These are phyloP conservation scores for Stemphylium vesicarium DNA, from an alignment of 2,329 filamentous ascomycete genomes.

Conservation along the genomic window DNA sequence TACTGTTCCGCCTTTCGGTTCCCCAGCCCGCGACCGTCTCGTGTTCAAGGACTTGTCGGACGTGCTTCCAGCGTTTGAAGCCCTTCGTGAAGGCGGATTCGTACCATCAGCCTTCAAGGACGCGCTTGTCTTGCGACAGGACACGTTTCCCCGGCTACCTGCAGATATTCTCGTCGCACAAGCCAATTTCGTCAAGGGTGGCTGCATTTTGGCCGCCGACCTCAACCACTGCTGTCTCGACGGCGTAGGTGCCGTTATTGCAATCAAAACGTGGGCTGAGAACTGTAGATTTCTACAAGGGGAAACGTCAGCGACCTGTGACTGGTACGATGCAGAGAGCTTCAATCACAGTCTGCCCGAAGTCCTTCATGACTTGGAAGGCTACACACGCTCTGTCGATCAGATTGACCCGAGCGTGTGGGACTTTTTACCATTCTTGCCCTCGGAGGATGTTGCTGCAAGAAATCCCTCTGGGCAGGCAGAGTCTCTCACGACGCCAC, in stretches of 20 bases:
- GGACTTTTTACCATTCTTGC: constrained; percentile 28
- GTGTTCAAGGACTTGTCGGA: constrained; percentile 28
- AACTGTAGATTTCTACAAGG: constrained; percentile 32
- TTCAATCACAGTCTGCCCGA: constrained; percentile 33
- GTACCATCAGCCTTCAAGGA: constrained; percentile 27
- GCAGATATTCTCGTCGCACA: constrained; percentile 35
- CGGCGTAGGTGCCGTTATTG: constrained; percentile 29
- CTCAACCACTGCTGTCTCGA: constrained; percentile 31
- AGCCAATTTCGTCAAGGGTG: constrained; percentile 38
- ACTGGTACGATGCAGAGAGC: constrained; percentile 30
- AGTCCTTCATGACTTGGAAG: constrained; percentile 24
- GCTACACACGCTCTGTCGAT: constrained; percentile 16
- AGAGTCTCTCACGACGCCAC: constrained; percentile 12
- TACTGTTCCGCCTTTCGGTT: constrained; percentile 23
- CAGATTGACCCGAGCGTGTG: constrained; percentile 26
- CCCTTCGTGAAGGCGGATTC: constrained; percentile 22
- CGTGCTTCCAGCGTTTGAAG: constrained; percentile 25
- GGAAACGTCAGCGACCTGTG: constrained; percentile 24
- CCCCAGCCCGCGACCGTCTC: constrained; percentile 1
- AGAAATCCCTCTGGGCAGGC: not conserved
- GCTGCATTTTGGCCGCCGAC: constrained; percentile 28
- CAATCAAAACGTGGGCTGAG: constrained; percentile 33
- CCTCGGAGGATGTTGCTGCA: constrained; percentile 16
- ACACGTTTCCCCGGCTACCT: constrained; percentile 24
- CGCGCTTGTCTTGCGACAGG: constrained; percentile 15